Conservation (phyloP, 1,284 basidiomycete species). For the Microbotryum lychnidis-dioicae region DNA sequence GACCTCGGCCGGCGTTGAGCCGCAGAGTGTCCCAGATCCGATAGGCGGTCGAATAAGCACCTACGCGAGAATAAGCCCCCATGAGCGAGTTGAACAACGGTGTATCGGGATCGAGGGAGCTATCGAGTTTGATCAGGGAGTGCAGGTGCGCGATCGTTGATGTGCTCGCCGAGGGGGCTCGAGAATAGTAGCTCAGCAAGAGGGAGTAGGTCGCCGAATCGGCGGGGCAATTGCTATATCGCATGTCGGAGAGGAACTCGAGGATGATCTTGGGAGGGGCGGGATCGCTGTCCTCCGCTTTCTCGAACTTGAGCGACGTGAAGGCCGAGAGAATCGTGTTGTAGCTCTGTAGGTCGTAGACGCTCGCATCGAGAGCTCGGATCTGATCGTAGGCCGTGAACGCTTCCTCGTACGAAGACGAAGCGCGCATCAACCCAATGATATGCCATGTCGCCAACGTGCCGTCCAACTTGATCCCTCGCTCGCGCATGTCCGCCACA, state of each 20-base stretch:
- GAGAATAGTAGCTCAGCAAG: conserved; percentile 51
- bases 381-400: conserved; percentile 25
- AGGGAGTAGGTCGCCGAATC: conserved; percentile 60
- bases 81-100: conserved; percentile 78
- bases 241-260: conserved; percentile 77
- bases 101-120: conserved; percentile 62
- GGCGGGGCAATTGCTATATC: conserved; percentile 53
- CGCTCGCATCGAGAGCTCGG: conserved; percentile 25
- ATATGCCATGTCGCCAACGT: conserved; percentile 8
- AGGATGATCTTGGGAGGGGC: conserved; percentile 61
- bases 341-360: conserved; percentile 17
- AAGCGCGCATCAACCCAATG: conserved; percentile 20
- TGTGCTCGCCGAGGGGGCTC: conserved; percentile 12
- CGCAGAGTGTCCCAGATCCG: conserved; percentile 71
- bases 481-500: conserved; percentile 20
- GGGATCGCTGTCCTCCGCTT: conserved; percentile 44
- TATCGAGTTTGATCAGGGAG: conserved; percentile 67
- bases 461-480: conserved; percentile 16
- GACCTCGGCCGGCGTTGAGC: conserved; percentile 44
- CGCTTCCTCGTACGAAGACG: conserved; percentile 24
- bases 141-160: conserved; percentile 58
- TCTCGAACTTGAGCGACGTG: conserved; percentile 33
- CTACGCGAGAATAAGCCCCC: conserved; percentile 75
- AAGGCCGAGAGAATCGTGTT: conserved; percentile 29
- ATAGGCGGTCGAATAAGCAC: conserved; percentile 60